Percentiles rank a stretch among this genome's conserved stretches.
phyloP scores from a whole-genome alignment of 495 filamentous ascomycete genomes.

The Bombardia bombarda region DNA sequence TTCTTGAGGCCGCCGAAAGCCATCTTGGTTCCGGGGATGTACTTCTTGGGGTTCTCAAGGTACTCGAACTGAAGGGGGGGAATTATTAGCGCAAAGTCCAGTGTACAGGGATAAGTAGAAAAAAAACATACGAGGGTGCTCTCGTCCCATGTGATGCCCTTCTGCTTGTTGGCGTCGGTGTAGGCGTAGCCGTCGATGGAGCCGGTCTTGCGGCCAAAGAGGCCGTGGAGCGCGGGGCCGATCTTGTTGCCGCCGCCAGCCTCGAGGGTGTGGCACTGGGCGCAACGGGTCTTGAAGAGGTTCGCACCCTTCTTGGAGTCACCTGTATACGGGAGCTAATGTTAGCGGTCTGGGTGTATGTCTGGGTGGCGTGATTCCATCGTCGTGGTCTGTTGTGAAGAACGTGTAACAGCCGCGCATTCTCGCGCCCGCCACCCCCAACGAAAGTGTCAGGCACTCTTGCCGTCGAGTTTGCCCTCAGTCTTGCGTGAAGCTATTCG shows the following conservation, averaged over 20 bases:
- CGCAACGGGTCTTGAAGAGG: conserved; percentile 99
- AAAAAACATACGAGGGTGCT: conserved; percentile 63
- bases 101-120: neutral
- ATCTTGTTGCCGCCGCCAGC: conserved; percentile 88
- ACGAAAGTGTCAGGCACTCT: too few relatives aligned
- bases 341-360: conserved; percentile 25
- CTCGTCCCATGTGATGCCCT: conserved; percentile 84
- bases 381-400: neutral
- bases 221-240: conserved; percentile 92
- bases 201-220: conserved; percentile 94
- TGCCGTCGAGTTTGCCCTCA: too few relatives aligned
- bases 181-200: conserved; percentile 88
- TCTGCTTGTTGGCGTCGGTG: conserved; percentile 99
- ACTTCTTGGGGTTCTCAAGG: conserved; percentile 53
- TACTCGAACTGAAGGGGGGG: conserved; percentile 34
- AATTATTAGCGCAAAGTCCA: neutral
- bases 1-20: conserved; percentile 99
- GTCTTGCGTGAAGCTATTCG: neutral
- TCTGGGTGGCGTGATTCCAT: neutral
- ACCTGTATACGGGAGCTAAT: conserved; percentile 46
- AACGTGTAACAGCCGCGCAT: too few relatives aligned
- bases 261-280: conserved; percentile 96
- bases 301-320: conserved; percentile 94
- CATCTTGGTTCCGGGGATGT: conserved; percentile 99
- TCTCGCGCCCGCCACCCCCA: too few relatives aligned